Conservation (phyloP, 805 yeast species). For the Saitoella complicata region DNA sequence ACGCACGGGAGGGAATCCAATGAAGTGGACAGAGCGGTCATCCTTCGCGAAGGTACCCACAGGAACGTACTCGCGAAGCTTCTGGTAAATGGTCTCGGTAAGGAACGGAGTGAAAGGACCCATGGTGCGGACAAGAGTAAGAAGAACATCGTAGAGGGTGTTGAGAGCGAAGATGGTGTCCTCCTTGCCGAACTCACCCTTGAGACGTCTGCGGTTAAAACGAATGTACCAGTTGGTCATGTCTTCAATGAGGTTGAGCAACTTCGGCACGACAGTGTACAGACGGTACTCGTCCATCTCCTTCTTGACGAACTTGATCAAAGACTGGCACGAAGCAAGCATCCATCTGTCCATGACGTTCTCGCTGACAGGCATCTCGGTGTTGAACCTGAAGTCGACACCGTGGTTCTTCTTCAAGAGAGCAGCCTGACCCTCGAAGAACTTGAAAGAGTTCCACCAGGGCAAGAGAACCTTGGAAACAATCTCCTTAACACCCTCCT, state of each 20-base stretch:
- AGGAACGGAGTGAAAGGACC: constrained; percentile 98
- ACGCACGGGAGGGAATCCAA: constrained; percentile 74
- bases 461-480: constrained; percentile 90
- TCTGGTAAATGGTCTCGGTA: constrained; percentile 75
- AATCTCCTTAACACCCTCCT: constrained; percentile 97
- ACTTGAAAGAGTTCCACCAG: constrained; percentile 97
- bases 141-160: constrained; percentile 77
- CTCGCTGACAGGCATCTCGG: constrained; percentile 36
- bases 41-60: constrained; percentile 36
- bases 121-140: constrained; percentile 84
- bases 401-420: constrained; percentile 61
- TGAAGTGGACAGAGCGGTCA: constrained; percentile 78
- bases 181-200: constrained; percentile 77
- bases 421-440: constrained; percentile 86
- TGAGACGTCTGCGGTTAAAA: constrained; percentile 92
- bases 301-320: constrained; percentile 65
- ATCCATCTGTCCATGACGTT: constrained; percentile 98
- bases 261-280: constrained; percentile 89
- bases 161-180: constrained; percentile 81
- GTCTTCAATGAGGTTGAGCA: constrained; percentile 76
- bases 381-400: constrained; percentile 57
- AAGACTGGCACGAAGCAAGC: constrained; percentile 86
- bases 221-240: constrained; percentile 98
- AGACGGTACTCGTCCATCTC: constrained; percentile 86
- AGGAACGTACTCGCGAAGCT: constrained; percentile 42